A percentile compares a stretch with the other conserved stretches of the same genome.
phyloP scores from a whole-genome alignment of 2,329 filamentous ascomycete species.

The Fusarium liriodendri region DNA sequence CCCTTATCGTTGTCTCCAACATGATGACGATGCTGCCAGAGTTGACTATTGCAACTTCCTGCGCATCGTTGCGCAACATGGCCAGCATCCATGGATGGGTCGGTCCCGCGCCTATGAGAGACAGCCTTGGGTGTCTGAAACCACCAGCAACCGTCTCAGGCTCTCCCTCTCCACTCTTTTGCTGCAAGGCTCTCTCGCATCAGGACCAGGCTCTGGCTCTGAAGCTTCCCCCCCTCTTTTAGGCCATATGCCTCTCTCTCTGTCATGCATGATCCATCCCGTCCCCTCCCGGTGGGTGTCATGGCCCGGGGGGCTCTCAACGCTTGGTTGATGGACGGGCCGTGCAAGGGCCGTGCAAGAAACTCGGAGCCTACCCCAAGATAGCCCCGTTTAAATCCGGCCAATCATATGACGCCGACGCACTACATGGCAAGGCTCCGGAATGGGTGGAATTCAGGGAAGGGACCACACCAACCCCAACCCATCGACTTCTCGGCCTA shows the following conservation, averaged over 20 bases:
- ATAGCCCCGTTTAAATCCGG: slow-evolving; percentile 26
- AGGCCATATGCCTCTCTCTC: slow-evolving; percentile 28
- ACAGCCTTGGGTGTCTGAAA: slow-evolving; percentile 28
- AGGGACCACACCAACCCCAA: slow-evolving; percentile 40
- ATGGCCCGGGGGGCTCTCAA: slow-evolving; percentile 20
- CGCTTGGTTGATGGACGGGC: slow-evolving; percentile 31
- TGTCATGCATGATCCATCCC: slow-evolving; percentile 39
- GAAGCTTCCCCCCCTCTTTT: slow-evolving; percentile 7
- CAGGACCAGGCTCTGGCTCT: neutral
- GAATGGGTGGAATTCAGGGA: slow-evolving; percentile 33
- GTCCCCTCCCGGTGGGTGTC: slow-evolving; percentile 22
- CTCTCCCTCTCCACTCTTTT: slow-evolving; percentile 10
- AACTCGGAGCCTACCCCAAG: slow-evolving; percentile 27
- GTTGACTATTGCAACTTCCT: neutral
- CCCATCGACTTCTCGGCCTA: slow-evolving; percentile 36
- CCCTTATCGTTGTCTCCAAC: neutral
- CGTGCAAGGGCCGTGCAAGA: slow-evolving; percentile 34
- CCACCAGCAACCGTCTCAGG: slow-evolving; percentile 26
- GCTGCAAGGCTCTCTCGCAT: slow-evolving; percentile 14
- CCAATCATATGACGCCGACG: slow-evolving; percentile 50
- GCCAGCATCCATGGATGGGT: neutral
- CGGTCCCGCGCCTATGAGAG: slow-evolving; percentile 10
- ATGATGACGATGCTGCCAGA: neutral
- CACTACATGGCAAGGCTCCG: slow-evolving; percentile 29
- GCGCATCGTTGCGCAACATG: neutral